Base-by-base conservation (phyloP, 2,329 filamentous ascomycete species). In the Talaromyces atroroseus region DNA sequence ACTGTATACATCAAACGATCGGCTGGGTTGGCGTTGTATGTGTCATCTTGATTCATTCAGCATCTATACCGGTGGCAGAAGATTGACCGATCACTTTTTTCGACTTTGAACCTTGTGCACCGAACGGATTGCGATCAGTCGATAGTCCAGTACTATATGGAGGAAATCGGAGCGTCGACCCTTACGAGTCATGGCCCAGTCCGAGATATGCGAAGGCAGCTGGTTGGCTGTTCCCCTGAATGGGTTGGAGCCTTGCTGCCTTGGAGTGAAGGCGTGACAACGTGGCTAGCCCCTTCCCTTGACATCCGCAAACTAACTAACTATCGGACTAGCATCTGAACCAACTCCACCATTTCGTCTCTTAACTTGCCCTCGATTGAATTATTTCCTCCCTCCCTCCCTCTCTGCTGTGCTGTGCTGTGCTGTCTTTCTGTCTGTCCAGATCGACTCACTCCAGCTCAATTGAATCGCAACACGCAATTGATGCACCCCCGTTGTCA, bases 1-100 rank as follows among this genome's bases (percentile, higher is more conserved):
- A 18, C n/a, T 42, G 36, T 47, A 53, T 26, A 46, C 24, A 46
- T 53, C 51, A 21, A 53, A 53, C 14, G 51, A 53, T 53, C 42
- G 40, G 14, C 50, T 18, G 36, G 10, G 2, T 40, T n/a, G 40
- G 36, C 6, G 36, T 38, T 38, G 36, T 38, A 38, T 21, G 18
- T 42, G 16, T 42, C 40, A 12, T 3, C 5, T 21, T 42, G 40
- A 42, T 42, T 42, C 2, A 40, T n/a, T 8, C 26, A 5, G 26
- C 26, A 29, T 29, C 26, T 29, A 29, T 29, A 29, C 26, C 26
- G 26, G 29, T 34, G 29, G 11, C 26, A 12, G 29, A 12, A 34
- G 29, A 34, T 34, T 34, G 29, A 34, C 29, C 6, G 29, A 34
- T 34, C 29, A 34, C 29, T 34, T 34, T 34, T 34, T 2, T 7